Evolutionary conservation across 208 protist genomes (phyloP).

Genomic region (Trypanosoma grayi): DNA sequence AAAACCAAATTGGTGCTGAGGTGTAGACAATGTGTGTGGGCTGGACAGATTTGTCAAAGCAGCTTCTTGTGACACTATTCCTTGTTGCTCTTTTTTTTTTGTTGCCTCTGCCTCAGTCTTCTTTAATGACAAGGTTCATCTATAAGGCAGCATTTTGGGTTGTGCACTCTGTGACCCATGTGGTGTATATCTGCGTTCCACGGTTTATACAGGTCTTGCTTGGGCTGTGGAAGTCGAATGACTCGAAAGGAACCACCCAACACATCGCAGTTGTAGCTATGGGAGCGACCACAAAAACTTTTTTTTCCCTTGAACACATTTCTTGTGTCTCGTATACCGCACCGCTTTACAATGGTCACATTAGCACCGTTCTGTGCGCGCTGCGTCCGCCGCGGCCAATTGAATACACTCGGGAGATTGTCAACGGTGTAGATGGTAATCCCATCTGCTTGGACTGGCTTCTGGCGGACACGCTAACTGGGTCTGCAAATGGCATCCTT

Average conservation of each 20-base stretch:
- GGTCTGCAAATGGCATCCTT: conserved; percentile 35
- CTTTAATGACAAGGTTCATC: conserved; percentile 1
- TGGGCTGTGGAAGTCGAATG: not conserved
- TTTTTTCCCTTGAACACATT: conserved; percentile 36
- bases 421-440: conserved; percentile 56
- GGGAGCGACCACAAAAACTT: not conserved
- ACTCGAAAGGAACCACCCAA: not conserved
- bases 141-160: conserved; percentile 3
- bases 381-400: conserved; percentile 41
- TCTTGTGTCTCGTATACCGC: conserved; percentile 32
- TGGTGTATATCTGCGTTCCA: conserved; percentile 2
- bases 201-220: not conserved
- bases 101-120: conserved; percentile 4
- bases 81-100: not conserved
- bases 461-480: conserved; percentile 13
- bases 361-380: conserved; percentile 61
- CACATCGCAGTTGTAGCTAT: not conserved
- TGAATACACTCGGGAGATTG: conserved; percentile 38
- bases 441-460: conserved; percentile 73
- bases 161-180: not conserved
- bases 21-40: no score
- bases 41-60: not conserved
- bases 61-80: not conserved
- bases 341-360: conserved; percentile 57
- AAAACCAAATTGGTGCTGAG: no score